phyloP scores from a whole-genome alignment of 2,329 filamentous ascomycete species.

The Ophiosphaerella herpotricha region DNA sequence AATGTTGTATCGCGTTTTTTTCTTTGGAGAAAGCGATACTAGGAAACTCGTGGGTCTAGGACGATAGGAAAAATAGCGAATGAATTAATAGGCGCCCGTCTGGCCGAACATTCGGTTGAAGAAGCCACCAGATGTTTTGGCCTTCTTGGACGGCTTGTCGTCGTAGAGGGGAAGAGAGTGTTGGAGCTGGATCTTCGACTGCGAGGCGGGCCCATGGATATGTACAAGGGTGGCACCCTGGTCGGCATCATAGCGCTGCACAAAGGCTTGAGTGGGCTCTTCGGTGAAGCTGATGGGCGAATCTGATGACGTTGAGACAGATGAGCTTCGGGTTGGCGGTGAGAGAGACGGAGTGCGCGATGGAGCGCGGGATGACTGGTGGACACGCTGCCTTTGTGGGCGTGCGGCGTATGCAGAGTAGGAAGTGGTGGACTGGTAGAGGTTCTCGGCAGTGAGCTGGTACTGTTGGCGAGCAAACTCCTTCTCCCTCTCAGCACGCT shows the following conservation, averaged over 20 bases:
- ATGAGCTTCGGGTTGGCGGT: constrained; percentile 51
- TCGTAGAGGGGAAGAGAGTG: constrained; percentile 46
- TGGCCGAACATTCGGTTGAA: constrained; percentile 46
- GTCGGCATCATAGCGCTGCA: constrained; percentile 50
- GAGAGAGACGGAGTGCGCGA: constrained; percentile 57
- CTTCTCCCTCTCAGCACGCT: constrained; percentile 51
- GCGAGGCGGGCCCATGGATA: constrained; percentile 42
- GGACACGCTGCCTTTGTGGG: constrained; percentile 25
- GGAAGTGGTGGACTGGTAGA: constrained; percentile 39
- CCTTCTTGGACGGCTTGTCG: constrained; percentile 48
- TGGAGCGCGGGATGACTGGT: constrained; percentile 42
- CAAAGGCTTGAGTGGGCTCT: constrained; percentile 36
- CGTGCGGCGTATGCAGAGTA: constrained; percentile 42
- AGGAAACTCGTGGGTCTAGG: constrained; percentile 24
- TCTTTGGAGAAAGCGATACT: constrained; percentile 13
- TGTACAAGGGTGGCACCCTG: constrained; percentile 51
- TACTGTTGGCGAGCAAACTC: constrained; percentile 46
- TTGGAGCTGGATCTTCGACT: constrained; percentile 39
- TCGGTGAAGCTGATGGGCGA: constrained; percentile 43
- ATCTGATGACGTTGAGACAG: constrained; percentile 37
- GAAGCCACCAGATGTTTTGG: constrained; percentile 44
- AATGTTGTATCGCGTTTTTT: constrained; percentile 14
- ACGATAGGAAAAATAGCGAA: constrained; percentile 31
- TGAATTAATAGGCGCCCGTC: constrained; percentile 36
- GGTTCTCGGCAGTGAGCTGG: constrained; percentile 48